Conservation (phyloP, 176 grass and related monocot species). For the Carex scoparia region DNA sequence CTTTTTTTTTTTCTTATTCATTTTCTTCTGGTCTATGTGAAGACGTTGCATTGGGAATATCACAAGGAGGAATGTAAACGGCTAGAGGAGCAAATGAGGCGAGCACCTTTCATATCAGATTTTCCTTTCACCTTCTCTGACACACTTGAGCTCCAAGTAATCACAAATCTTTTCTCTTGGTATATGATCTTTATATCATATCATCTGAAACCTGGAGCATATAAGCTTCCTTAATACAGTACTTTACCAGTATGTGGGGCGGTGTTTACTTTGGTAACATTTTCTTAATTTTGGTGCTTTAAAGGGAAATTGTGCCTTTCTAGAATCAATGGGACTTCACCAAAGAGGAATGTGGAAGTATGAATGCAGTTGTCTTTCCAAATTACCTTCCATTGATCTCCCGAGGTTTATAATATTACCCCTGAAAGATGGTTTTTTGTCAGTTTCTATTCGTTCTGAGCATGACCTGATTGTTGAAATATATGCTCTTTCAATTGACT, state of each 20-base stretch:
- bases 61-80: conserved; percentile 90
- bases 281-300: conserved; percentile 27
- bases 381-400: conserved; percentile 29
- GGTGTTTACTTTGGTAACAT: neutral
- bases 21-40: conserved; percentile 24
- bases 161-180: neutral
- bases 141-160: conserved; percentile 34
- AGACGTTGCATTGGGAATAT: conserved; percentile 68
- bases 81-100: conserved; percentile 67
- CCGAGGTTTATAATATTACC: conserved; percentile 36
- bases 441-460: neutral
- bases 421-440: neutral
- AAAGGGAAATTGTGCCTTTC: conserved; percentile 45
- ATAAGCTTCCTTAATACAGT: neutral
- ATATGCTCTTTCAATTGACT: neutral
- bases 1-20: neutral
- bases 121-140: conserved; percentile 76
- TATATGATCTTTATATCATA: neutral
- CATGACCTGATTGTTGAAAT: conserved; percentile 11
- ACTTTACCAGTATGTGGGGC: neutral
- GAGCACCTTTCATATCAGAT: conserved; percentile 36
- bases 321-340: conserved; percentile 62
- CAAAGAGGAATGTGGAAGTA: conserved; percentile 68
- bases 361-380: conserved; percentile 61
- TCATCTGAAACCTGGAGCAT: neutral